Evolutionary conservation across 202 grass and related monocot species (phyloP).

Genomic region (Brachypodium distachyon): DNA sequence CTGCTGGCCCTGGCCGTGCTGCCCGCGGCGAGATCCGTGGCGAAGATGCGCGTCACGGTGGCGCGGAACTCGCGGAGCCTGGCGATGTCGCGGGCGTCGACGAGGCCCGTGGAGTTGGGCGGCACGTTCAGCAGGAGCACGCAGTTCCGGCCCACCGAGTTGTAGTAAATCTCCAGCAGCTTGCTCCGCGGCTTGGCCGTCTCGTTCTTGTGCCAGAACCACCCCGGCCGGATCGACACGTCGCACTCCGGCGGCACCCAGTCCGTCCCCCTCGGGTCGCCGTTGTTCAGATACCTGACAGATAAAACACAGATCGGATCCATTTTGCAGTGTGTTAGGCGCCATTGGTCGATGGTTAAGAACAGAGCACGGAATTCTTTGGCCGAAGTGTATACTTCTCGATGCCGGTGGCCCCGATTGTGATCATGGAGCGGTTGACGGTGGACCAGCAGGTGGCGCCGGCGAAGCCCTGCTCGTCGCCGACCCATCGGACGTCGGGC

Average conservation of each 20-base stretch:
- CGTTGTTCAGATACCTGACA: conserved; percentile 69
- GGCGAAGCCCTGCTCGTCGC: conserved; percentile 76
- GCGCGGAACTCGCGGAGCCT: conserved; percentile 57
- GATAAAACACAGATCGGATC: too few relatives aligned
- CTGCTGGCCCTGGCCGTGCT: conserved; percentile 48
- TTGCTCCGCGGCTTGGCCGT: conserved; percentile 59
- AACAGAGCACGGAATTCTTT: conserved; percentile 1
- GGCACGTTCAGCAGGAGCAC: conserved; percentile 91
- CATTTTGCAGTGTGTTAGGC: too few relatives aligned
- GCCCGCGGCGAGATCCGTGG: conserved; percentile 50
- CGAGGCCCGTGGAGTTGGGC: conserved; percentile 59
- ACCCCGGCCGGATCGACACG: conserved; percentile 80
- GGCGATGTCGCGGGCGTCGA: conserved; percentile 44
- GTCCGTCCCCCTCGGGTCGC: conserved; percentile 58
- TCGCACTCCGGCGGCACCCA: conserved; percentile 98
- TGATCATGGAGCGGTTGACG: conserved; percentile 62
- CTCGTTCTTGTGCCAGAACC: conserved; percentile 97
- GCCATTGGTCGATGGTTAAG: too few relatives aligned
- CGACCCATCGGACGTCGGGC: conserved; percentile 84
- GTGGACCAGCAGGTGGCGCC: conserved; percentile 82
- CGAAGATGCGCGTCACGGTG: conserved; percentile 56
- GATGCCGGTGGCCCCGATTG: conserved; percentile 58
- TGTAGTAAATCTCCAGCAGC: conserved; percentile 87
- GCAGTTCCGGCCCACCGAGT: conserved; percentile 81
- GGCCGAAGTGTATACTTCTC: conserved; percentile 26